Percentiles rank a stretch among this genome's conserved stretches.
These are phyloP conservation scores for Saccharomycopsis fibuligera DNA, from an alignment of 805 yeast genomes.

Conservation along the genomic window DNA sequence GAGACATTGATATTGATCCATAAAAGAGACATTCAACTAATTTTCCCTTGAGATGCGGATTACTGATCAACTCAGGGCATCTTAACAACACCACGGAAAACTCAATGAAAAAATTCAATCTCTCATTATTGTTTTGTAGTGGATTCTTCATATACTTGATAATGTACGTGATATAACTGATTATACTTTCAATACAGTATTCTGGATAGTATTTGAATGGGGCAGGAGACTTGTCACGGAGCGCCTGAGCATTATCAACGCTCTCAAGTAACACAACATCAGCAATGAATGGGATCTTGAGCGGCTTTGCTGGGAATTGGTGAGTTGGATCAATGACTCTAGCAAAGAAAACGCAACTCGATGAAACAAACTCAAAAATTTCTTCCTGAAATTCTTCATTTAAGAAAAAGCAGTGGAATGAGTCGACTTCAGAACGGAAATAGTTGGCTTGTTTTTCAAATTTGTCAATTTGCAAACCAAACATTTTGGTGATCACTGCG, in stretches of 20 bases:
- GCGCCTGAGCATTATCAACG: slow-evolving; percentile 67
- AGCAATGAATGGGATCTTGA: slow-evolving; percentile 53
- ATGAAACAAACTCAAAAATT: slow-evolving; percentile 70
- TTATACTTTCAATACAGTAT: slow-evolving; percentile 72
- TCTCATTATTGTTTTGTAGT: slow-evolving; percentile 41
- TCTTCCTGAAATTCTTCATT: slow-evolving; percentile 54
- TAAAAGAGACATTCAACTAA: slow-evolving; percentile 72
- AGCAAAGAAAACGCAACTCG: slow-evolving; percentile 65
- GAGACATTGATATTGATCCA: slow-evolving; percentile 56
- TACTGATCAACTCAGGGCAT: slow-evolving; percentile 78
- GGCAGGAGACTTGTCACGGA: slow-evolving; percentile 56
- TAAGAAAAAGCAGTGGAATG: slow-evolving; percentile 57
- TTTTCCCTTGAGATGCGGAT: slow-evolving; percentile 88
- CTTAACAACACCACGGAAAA: slow-evolving; percentile 70
- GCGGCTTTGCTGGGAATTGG: slow-evolving; percentile 44
- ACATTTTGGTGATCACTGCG: slow-evolving; percentile 25
- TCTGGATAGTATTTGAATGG: slow-evolving; percentile 88
- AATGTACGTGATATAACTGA: slow-evolving; percentile 62
- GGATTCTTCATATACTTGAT: slow-evolving; percentile 52
- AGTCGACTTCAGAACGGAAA: slow-evolving; percentile 42
- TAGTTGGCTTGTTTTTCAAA: slow-evolving; percentile 37
- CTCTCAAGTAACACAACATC: slow-evolving; percentile 57
- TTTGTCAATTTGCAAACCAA: slow-evolving; percentile 41
- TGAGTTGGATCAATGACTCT: slow-evolving; percentile 70
- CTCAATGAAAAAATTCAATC: slow-evolving; percentile 56